A percentile compares a stretch with the other conserved stretches of the same genome.
phyloP scores from a whole-genome alignment of 805 yeast genomes.

The Teunomyces panamensis region DNA sequence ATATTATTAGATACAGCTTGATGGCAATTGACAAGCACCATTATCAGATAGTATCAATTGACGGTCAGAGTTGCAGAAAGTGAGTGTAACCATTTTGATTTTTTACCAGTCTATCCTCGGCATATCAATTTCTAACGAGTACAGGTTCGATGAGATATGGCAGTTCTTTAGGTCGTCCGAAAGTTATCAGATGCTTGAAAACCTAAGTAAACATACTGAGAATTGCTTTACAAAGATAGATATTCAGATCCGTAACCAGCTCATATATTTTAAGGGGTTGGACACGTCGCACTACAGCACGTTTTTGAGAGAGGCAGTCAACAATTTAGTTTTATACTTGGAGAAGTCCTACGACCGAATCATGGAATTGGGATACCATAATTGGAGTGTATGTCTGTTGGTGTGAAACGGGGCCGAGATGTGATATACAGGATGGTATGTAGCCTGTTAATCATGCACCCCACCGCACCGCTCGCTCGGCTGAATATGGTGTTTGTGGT shows the following conservation, averaged over 20 bases:
- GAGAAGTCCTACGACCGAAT: not conserved
- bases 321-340: not conserved
- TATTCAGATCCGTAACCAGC: not conserved
- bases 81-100: not conserved
- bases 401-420: not conserved
- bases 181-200: not conserved
- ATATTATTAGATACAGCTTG: conserved; percentile 1
- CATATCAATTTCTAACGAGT: not conserved
- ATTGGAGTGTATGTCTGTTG: not conserved
- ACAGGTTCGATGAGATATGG: not conserved
- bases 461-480: not conserved
- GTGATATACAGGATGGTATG: not conserved
- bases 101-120: no score
- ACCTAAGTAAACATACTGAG: not conserved
- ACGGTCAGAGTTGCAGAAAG: not conserved
- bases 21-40: not conserved
- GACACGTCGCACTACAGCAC: not conserved
- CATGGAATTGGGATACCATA: conserved; percentile 1
- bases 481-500: not conserved
- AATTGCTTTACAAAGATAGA: not conserved
- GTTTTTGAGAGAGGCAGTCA: conserved; percentile 1
- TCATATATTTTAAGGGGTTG: not conserved
- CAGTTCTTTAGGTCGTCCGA: not conserved
- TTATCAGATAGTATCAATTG: not conserved
- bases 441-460: not conserved